phyloP scores from a whole-genome alignment of 352 stramenopile genomes.

The Stephanocyclus meneghinianus region DNA sequence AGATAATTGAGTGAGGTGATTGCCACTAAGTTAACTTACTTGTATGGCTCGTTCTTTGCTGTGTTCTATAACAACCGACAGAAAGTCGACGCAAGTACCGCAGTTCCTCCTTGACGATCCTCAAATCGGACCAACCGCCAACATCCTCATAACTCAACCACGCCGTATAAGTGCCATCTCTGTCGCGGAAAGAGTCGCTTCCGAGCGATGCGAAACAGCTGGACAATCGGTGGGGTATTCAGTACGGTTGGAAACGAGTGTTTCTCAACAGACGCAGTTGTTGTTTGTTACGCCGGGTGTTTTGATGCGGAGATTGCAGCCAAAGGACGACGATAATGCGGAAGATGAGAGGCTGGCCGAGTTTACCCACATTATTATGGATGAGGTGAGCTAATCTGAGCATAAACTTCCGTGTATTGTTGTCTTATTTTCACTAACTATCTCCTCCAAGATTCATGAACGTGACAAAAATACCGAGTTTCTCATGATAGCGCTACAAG shows the following conservation, averaged over 20 bases:
- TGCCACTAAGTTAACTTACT: background rate
- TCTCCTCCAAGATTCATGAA: constrained; percentile 88
- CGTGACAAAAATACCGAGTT: constrained; percentile 94
- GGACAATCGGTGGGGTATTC: constrained; percentile 88
- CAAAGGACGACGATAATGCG: constrained; percentile 19
- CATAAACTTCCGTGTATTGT: background rate
- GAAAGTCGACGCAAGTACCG: constrained; percentile 84
- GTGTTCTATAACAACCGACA: background rate
- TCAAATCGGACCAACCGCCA: constrained; percentile 81
- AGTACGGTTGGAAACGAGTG: constrained; percentile 89
- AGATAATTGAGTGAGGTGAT: background rate
- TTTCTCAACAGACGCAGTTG: constrained; percentile 85
- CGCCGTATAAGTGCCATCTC: constrained; percentile 91
- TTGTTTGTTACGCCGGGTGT: constrained; percentile 89
- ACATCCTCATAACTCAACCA: constrained; percentile 92
- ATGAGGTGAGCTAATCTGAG: background rate
- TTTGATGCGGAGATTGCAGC: constrained; percentile 63
- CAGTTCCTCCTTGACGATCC: constrained; percentile 89
- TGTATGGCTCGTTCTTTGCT: background rate
- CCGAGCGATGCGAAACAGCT: constrained; percentile 83
- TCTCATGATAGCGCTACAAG: constrained; percentile 90
- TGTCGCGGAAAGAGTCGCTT: constrained; percentile 89
- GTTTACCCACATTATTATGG: constrained; percentile 13
- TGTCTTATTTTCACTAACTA: background rate
- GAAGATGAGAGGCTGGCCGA: constrained; percentile 31